Percentiles rank a stretch among this genome's conserved stretches.
Conservation (phyloP, 495 filamentous ascomycete genomes). For the Penicillium coffeae region DNA sequence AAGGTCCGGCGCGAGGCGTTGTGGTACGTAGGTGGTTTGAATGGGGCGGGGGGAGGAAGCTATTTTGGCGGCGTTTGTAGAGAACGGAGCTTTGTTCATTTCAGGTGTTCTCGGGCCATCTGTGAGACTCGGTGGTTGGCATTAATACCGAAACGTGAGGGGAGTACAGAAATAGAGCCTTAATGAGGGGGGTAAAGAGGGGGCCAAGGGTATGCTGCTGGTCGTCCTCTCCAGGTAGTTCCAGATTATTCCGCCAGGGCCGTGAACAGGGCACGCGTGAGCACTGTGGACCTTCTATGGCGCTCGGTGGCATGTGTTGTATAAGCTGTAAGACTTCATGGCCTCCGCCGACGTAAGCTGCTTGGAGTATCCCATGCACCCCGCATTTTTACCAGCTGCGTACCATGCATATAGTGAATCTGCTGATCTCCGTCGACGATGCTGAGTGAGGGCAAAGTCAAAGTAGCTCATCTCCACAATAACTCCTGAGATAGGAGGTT, state of each 20-base stretch:
- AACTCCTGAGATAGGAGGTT: no score
- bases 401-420: background rate
- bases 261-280: background rate
- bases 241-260: background rate
- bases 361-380: background rate
- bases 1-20: slow-evolving; percentile 8
- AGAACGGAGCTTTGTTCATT: background rate
- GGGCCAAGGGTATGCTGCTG: background rate
- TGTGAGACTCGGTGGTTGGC: background rate
- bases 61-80: background rate
- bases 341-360: no score
- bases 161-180: background rate
- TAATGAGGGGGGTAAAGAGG: background rate
- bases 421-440: background rate
- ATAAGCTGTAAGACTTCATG: background rate
- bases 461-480: no score
- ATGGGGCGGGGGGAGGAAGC: background rate
- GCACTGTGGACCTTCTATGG: background rate
- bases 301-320: background rate
- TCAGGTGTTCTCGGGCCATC: background rate
- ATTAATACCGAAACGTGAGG: background rate
- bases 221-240: background rate
- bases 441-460: no score
- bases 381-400: background rate
- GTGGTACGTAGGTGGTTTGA: slow-evolving; percentile 6